Base-by-base conservation (phyloP, 108 stramenopile genomes). In the Cyclotella baltica region DNA sequence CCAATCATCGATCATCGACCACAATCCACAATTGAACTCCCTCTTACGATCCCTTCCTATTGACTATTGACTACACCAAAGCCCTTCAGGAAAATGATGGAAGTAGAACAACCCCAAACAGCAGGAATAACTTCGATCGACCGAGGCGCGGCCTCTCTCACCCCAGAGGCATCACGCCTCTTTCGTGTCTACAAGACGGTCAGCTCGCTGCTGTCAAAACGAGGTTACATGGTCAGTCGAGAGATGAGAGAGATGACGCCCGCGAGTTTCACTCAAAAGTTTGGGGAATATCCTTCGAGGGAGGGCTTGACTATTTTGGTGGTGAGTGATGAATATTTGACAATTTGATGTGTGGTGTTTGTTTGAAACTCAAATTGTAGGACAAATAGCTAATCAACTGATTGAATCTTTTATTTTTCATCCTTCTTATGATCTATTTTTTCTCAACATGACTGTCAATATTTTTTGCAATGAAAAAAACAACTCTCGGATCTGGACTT, bases 161-260 rank as follows among this genome's bases (percentile, higher is more conserved):
- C 77, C 8, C 81, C 91, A 4, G 92, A 93, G 57, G 95, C 96
- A 35, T 91, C 96, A 20, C 90, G 92, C 36, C 87, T 98, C 57
- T 97, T 96, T 76, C 98, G 98, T 38, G 96, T 94, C 25, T 96
- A 96, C 72, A 91, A 94, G 61, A 97, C 96, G 10, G 85, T 97
- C 27, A 77, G 89, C 36, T 87, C 93, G 73, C 96, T 98, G 95
- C 79, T 98, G 55, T 74, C 85, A 34, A 95, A 96, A 74, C 80
- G 98, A 23, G 93, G 93, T 1, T 98, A 98, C 81, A 90, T 96
- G 89, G 92, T 98, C 58, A 88, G 91, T 56, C 83, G 84, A 55
- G 90, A 88, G 47, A 84, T 93, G 85, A 84, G 88, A 58, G 90
- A 96, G 40, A 96, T 96, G 90, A 92, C 95, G 9, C 91, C 96